Evolutionary conservation across 257 asterid genomes (phyloP).

Genomic region (Primulina huaijiensis): DNA sequence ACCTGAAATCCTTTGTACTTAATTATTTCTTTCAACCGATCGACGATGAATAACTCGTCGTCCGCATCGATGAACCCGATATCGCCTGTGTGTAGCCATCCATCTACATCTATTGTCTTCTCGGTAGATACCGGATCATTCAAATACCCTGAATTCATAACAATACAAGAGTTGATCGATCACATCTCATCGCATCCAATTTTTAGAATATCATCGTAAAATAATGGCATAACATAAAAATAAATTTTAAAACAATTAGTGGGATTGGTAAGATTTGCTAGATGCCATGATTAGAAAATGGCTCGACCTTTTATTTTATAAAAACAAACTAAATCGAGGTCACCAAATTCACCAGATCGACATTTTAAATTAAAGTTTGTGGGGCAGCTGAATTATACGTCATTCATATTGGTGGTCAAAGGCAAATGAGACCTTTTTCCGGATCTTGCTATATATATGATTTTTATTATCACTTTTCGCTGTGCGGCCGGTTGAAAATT

Average conservation of each 20-base stretch:
- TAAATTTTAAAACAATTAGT: too few species aligned
- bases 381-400: background rate
- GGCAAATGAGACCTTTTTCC: background rate
- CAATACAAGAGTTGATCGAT: background rate
- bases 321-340: too few species aligned
- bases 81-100: constrained; percentile 55
- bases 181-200: too few species aligned
- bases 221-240: too few species aligned
- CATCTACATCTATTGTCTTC: constrained; percentile 43
- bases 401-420: background rate
- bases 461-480: too few species aligned
- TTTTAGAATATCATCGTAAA: too few species aligned
- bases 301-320: too few species aligned
- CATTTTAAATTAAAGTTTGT: background rate
- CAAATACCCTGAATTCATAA: constrained; percentile 34
- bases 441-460: background rate
- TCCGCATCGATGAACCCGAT: constrained; percentile 42
- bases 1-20: constrained; percentile 53
- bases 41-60: constrained; percentile 54
- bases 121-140: constrained; percentile 40
- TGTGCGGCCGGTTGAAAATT: too few species aligned
- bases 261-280: too few species aligned
- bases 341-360: too few species aligned
- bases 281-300: too few species aligned
- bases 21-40: constrained; percentile 45